Evolutionary conservation across 345 rosid genomes (phyloP), one percentile per base, ranked within the genome.

Genomic region (Alliaria petiolata): DNA sequence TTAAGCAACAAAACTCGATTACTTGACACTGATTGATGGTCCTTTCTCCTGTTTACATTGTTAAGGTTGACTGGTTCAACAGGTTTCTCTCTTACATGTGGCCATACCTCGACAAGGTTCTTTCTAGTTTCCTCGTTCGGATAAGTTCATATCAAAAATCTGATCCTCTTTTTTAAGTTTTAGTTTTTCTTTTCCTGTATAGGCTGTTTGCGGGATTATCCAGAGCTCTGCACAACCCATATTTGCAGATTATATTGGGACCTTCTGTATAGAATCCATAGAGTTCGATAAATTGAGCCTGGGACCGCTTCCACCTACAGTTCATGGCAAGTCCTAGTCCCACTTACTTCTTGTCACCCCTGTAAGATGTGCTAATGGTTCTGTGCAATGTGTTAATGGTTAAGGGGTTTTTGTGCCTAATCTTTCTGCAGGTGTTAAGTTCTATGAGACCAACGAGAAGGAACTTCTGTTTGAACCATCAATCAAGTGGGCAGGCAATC

Each of bases 51-150:
- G 22, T 58, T 39, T 16, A 8, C 46, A 7, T 54, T 19, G 4
- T 51, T 25, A 68, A 89, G 96, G 90, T 89, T 16, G 92, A 89
- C 25, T 89, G 92, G 96, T 62, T 89, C 55, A 89, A 89, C 83
- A 87, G 67, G 76, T 78, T 87, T 81, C 67, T 89, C 57, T 65
- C 74, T 2, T 76, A 82, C 71, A 77, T 85, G 87, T 89, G 96
- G 96, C 89, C 96, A 13, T 84, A 79, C 80, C 89, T 89, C 39
- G 88, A 89, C 34, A 85, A 89, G 91, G 95, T 89, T 51, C 38
- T 59, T 36, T 67, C 6, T 40, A 14, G 3, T 40, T 7, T 43
- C 54, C 45, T 75, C 5, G 6, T 65, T 58, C 16, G 69, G n/a
- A 28, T 69, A 40, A 64, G 28, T 1, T 55, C 38, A 22, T 57